Evolutionary conservation across 2,329 filamentous ascomycete genomes (phyloP), one percentile per base, ranked within the genome.

Genomic region (Trichoderma harzianum): DNA sequence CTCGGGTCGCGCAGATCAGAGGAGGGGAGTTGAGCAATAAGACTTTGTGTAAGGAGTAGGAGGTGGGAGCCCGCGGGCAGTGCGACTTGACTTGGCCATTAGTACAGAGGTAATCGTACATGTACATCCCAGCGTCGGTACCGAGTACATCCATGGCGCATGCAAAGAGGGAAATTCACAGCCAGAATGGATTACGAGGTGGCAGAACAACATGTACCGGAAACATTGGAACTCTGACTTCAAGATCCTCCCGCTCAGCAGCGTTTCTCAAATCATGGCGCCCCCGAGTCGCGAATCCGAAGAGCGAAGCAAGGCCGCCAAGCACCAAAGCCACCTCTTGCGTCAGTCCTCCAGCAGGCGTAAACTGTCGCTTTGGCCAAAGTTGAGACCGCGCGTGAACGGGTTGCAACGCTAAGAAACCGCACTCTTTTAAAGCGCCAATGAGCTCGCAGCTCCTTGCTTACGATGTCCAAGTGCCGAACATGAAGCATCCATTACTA

Each of bases 321-420:
- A 66, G 43, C 63, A 28, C n/a, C 66, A 61, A 61, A 61, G 66
- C 66, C 66, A 69, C 66, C 36, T 69, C 55, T 61, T 69, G 66
- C 66, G 66, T 69, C 66, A 69, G 55, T 30, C 26, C 5, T 21
- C 14, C 7, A 26, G 10, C 7, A 36, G 5, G 32, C 24, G 28
- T 43, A 51, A 30, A 32, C 11, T 34, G 30, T 24, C 28, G 47
- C 47, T 53, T 53, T 53, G 21, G 30, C 47, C 28, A 36, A 26
- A 36, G 43, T 36, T 66, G 43, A 66, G 30, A 53, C 63, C 47
- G 47, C 63, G 28, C 63, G 63, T 30, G n/a, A 53, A 66, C 28
- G 43, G 47, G 39, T 65, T 14, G 63, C 62, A 30, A 24, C 63
- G 47, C 63, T 66, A 66, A 57, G 10, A 24, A 53, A 12, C 47